Percentiles rank a stretch among this genome's conserved stretches.
These are phyloP conservation scores for Vicia sativa DNA, from an alignment of 306 rosid species.

Conservation along the genomic window DNA sequence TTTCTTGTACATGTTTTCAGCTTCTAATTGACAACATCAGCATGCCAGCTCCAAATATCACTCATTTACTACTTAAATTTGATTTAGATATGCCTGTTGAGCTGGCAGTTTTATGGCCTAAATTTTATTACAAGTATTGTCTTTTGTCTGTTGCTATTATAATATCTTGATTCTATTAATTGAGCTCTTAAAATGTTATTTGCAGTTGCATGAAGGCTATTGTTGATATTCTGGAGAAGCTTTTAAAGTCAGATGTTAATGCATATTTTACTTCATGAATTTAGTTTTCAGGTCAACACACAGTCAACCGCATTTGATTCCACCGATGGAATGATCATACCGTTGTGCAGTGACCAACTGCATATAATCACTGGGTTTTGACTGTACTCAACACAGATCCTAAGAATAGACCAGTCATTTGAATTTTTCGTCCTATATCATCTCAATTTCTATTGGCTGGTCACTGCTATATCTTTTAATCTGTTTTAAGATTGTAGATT, in stretches of 20 bases:
- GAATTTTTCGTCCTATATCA: background rate
- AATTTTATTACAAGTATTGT: conserved; percentile 87
- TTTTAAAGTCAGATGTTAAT: conserved; percentile 79
- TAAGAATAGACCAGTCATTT: background rate
- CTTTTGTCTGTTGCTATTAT: conserved; percentile 24
- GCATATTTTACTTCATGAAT: conserved; percentile 84
- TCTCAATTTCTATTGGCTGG: background rate
- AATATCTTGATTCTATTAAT: conserved; percentile 18
- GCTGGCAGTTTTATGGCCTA: conserved; percentile 80
- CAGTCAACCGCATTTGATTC: too few relatives aligned
- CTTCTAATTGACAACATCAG: conserved; percentile 89
- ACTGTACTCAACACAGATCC: too few relatives aligned
- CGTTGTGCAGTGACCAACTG: too few relatives aligned
- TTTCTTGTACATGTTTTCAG: conserved; percentile 55
- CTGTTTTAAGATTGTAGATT: conserved; percentile 10
- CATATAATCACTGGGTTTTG: too few relatives aligned
- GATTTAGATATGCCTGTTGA: conserved; percentile 81
- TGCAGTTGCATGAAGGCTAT: conserved; percentile 94
- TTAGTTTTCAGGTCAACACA: conserved; percentile 96
- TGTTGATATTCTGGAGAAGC: conserved; percentile 89
- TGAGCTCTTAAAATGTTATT: conserved; percentile 35
- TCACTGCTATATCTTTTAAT: conserved; percentile 1
- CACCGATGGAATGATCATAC: too few relatives aligned
- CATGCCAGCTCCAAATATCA: conserved; percentile 89
- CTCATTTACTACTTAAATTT: conserved; percentile 87